phyloP scores from a whole-genome alignment of 1,139 yeast species.

The Nadsonia starkeyi-henricii region DNA sequence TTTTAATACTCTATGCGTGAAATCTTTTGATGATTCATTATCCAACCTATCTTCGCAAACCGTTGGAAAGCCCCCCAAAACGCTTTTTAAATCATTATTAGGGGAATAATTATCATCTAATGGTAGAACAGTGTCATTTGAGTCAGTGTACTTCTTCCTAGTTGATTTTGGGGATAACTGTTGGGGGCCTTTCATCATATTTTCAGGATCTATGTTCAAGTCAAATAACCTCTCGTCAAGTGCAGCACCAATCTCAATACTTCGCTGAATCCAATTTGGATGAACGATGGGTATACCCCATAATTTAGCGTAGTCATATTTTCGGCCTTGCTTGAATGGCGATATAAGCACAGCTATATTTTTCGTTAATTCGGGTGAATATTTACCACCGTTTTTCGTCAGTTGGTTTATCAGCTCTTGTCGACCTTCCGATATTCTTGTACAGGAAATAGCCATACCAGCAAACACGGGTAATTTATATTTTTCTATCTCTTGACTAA shows the following conservation, averaged over 20 bases:
- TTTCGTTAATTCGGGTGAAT: constrained; percentile 42
- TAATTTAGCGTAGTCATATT: constrained; percentile 48
- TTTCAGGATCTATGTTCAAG: constrained; percentile 37
- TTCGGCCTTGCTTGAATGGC: constrained; percentile 39
- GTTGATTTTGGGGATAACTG: constrained; percentile 12
- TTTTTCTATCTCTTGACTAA: constrained; percentile 16
- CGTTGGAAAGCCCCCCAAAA: no score
- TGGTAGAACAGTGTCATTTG: no score
- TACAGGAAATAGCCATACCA: constrained; percentile 36
- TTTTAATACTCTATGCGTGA: no score
- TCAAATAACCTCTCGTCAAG: constrained; percentile 37
- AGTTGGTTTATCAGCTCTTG: constrained; percentile 29
- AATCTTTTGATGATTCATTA: no score
- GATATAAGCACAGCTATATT: constrained; percentile 34
- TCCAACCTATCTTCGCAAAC: no score
- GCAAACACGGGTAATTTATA: constrained; percentile 33
- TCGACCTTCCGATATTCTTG: constrained; percentile 30
- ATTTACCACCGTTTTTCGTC: constrained; percentile 42
- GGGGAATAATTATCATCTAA: no score
- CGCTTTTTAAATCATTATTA: no score
- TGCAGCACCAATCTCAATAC: constrained; percentile 45
- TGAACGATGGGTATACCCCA: constrained; percentile 62
- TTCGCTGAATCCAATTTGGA: constrained; percentile 62
- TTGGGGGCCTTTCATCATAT: constrained; percentile 17
- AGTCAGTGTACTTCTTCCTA: constrained; percentile 6